Percentiles rank a stretch among this genome's conserved stretches.
Conservation (phyloP, 257 asterid genomes). For the Solanum infundibuliforme region DNA sequence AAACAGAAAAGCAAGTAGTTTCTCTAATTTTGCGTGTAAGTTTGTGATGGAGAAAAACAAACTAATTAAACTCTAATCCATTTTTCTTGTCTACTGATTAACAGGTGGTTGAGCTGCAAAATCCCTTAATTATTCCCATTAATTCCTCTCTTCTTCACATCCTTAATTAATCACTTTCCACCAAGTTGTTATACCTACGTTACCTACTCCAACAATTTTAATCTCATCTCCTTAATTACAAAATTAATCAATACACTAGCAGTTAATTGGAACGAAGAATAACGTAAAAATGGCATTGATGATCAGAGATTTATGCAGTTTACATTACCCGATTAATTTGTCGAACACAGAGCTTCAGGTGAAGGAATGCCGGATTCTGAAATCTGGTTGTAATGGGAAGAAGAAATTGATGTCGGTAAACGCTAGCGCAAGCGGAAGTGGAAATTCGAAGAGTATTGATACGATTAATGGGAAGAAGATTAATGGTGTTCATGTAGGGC, state of each 20-base stretch:
- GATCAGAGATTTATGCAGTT: background rate
- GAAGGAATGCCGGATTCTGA: background rate
- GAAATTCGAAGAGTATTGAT: background rate
- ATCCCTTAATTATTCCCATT: background rate
- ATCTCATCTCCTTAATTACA: background rate
- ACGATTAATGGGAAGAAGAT: constrained; percentile 53
- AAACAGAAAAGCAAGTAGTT: background rate
- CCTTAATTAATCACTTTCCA: background rate
- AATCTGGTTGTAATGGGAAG: background rate
- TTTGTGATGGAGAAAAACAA: background rate
- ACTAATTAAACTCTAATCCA: background rate
- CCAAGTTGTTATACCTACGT: background rate
- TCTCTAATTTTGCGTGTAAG: constrained; percentile 11
- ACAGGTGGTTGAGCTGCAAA: constrained; percentile 21
- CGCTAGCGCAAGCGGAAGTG: constrained; percentile 8
- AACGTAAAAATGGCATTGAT: background rate
- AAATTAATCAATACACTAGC: background rate
- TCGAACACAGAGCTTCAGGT: background rate
- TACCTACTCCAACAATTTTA: background rate
- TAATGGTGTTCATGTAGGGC: constrained; percentile 38
- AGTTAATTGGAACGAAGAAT: background rate
- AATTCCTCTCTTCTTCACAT: background rate
- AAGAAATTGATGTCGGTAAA: background rate
- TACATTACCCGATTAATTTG: background rate
- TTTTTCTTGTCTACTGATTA: constrained; percentile 11